Evolutionary conservation across 306 rosid species (phyloP).

Genomic region (Sicyos baderoa): DNA sequence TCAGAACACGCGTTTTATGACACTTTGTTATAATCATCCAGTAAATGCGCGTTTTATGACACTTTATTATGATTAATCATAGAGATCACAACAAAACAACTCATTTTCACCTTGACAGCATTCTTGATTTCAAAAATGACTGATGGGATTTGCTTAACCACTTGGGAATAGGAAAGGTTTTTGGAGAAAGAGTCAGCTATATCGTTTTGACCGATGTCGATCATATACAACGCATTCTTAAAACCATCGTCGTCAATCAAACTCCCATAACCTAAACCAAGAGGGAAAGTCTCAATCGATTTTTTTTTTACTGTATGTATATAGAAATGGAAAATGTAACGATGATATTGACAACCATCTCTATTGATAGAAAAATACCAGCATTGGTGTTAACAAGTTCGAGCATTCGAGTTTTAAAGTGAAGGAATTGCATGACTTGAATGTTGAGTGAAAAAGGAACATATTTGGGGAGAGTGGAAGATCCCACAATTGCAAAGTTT

Average conservation of each 20-base stretch:
- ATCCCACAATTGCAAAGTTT: slow-evolving; percentile 85
- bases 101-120: slow-evolving; percentile 47
- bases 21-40: too few relatives aligned
- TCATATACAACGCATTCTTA: slow-evolving; percentile 67
- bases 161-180: slow-evolving; percentile 44
- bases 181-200: slow-evolving; percentile 63
- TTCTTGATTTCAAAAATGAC: slow-evolving; percentile 49
- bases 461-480: slow-evolving; percentile 68
- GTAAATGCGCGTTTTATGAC: too few relatives aligned
- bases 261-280: slow-evolving; percentile 38
- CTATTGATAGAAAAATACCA: slow-evolving; percentile 31
- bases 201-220: slow-evolving; percentile 93
- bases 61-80: too few relatives aligned
- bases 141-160: slow-evolving; percentile 50
- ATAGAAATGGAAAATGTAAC: background rate
- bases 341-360: background rate
- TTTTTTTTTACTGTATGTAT: background rate
- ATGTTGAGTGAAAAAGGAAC: slow-evolving; percentile 75
- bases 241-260: slow-evolving; percentile 47
- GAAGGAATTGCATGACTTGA: slow-evolving; percentile 80
- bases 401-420: slow-evolving; percentile 58
- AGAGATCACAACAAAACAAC: background rate
- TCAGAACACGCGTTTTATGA: too few relatives aligned
- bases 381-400: slow-evolving; percentile 33
- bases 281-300: background rate